Evolutionary conservation across 2,329 filamentous ascomycete species (phyloP).

Genomic region (Nemania serpens): DNA sequence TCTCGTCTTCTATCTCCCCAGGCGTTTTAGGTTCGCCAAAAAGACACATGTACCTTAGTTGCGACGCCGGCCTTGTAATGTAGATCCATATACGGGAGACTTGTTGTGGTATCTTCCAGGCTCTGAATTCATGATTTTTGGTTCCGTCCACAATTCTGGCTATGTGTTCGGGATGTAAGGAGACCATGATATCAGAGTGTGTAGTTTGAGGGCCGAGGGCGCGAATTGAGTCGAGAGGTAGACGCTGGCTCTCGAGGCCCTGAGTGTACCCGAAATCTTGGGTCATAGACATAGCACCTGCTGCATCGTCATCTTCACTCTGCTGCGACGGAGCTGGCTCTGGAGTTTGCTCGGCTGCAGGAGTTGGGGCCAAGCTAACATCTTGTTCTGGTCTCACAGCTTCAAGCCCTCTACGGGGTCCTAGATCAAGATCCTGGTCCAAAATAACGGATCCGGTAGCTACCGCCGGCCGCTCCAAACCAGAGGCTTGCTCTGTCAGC

Average conservation of each 20-base stretch:
- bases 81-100: slow-evolving; percentile 69
- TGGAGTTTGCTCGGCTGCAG: slow-evolving; percentile 23
- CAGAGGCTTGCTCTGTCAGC: background rate
- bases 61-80: slow-evolving; percentile 50
- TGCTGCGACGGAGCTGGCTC: slow-evolving; percentile 19
- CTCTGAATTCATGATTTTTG: slow-evolving; percentile 60
- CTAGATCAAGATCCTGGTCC: background rate
- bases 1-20: slow-evolving; percentile 51
- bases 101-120: slow-evolving; percentile 58
- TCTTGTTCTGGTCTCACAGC: slow-evolving; percentile 10
- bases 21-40: slow-evolving; percentile 53
- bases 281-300: slow-evolving; percentile 1
- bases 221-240: slow-evolving; percentile 39
- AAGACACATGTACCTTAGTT: slow-evolving; percentile 63
- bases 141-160: slow-evolving; percentile 53
- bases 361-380: background rate
- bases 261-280: slow-evolving; percentile 36
- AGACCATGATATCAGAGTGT: slow-evolving; percentile 49
- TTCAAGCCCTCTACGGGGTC: slow-evolving; percentile 4
- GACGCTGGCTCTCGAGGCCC: slow-evolving; percentile 41
- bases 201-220: slow-evolving; percentile 47
- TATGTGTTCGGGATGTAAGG: slow-evolving; percentile 64
- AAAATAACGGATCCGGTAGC: background rate
- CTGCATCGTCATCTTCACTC: slow-evolving; percentile 16
- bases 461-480: background rate